Conservation (phyloP, 139 green algal species). For the Gonium pectorale region DNA sequence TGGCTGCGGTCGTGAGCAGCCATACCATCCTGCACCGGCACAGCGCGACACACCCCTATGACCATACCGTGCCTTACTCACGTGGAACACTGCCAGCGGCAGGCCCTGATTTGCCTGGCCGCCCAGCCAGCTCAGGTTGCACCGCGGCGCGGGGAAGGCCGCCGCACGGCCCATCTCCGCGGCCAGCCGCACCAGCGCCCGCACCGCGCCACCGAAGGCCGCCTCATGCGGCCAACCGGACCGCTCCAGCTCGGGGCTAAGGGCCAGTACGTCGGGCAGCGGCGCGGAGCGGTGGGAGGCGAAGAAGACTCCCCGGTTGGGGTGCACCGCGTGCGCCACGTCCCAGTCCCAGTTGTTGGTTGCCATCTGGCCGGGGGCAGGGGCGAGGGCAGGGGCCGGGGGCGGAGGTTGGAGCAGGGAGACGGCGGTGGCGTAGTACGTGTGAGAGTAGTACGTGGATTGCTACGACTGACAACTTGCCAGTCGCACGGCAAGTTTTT, state of each 20-base stretch:
- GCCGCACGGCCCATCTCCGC: slow-evolving; percentile 35
- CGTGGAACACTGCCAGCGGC: slow-evolving; percentile 15
- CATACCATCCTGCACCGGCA: too few species aligned
- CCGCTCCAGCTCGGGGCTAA: background rate
- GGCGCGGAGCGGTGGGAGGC: background rate
- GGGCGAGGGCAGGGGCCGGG: background rate
- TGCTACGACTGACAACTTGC: too few species aligned
- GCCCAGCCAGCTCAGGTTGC: slow-evolving; percentile 23
- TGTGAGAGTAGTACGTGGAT: too few species aligned
- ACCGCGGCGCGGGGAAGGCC: slow-evolving; percentile 17
- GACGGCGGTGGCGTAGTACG: too few species aligned
- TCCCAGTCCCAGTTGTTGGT: slow-evolving; percentile 46
- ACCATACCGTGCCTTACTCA: background rate
- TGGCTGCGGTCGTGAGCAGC: too few species aligned
- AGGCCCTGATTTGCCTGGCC: background rate
- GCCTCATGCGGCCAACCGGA: background rate
- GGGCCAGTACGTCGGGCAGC: slow-evolving; percentile 13
- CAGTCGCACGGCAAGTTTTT: too few species aligned
- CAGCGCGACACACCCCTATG: too few species aligned
- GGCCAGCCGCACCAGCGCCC: slow-evolving; percentile 28
- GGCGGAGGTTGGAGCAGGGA: background rate
- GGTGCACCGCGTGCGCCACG: slow-evolving; percentile 31
- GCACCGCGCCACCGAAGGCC: background rate
- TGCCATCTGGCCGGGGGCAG: background rate
- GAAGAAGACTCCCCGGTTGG: slow-evolving; percentile 46